These are phyloP conservation scores for Cordia subcordata DNA, from an alignment of 257 asterid genomes.

Conservation along the genomic window DNA sequence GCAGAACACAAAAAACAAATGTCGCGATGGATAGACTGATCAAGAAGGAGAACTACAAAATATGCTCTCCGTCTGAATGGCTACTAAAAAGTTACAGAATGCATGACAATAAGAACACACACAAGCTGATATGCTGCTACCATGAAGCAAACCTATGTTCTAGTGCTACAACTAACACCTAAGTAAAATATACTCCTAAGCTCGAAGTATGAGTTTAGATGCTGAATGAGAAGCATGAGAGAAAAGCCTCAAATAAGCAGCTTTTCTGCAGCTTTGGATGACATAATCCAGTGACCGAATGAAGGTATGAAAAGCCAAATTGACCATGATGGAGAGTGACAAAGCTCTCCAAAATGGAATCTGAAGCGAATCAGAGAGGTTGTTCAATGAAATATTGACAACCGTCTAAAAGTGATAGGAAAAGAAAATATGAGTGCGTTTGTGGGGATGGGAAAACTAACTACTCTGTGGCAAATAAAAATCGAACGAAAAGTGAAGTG, in stretches of 20 bases:
- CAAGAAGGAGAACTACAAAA: conserved; percentile 52
- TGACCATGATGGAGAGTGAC: not conserved
- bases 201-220: too few relatives aligned
- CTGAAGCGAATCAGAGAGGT: conserved; percentile 21
- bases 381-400: conserved; percentile 24
- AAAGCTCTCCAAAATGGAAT: not conserved
- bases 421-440: too few relatives aligned
- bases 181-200: not conserved
- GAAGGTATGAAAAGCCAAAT: too few relatives aligned
- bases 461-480: conserved; percentile 1
- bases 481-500: not conserved
- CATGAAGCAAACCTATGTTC: not conserved
- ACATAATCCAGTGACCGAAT: too few relatives aligned
- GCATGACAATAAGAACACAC: too few relatives aligned
- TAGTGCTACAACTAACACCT: not conserved
- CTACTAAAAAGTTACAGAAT: too few relatives aligned
- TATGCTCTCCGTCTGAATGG: conserved; percentile 35
- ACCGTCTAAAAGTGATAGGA: conserved; percentile 4
- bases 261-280: conserved; percentile 19
- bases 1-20: conserved; percentile 33
- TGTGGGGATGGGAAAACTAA: conserved; percentile 10
- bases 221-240: conserved; percentile 10
- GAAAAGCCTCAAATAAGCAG: conserved; percentile 37
- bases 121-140: conserved; percentile 1
- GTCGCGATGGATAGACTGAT: conserved; percentile 27